Evolutionary conservation across 2,329 filamentous ascomycete species (phyloP), one percentile per base, ranked within the genome.

Genomic region (Beauveria bassiana): DNA sequence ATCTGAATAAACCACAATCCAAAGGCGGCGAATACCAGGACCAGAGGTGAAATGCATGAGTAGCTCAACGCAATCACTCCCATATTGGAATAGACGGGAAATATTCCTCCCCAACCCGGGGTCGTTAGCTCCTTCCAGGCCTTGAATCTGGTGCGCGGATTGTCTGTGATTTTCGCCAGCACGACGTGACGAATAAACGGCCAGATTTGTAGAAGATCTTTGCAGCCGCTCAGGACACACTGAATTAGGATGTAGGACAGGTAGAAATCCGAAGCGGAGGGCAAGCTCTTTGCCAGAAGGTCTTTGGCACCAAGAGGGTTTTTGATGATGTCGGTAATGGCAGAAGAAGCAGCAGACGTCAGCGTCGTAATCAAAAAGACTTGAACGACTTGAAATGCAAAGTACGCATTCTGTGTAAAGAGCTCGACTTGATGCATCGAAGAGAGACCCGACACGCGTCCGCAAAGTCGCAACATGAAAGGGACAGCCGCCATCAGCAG

Each of bases 241-340:
- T 98, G 95, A 3, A 99, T 84, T 38, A 98, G 85, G 66, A 99
- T 96, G 76, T 98, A 99, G 0, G 75, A 91, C 22, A 98, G 87
- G 74, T 97, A 99, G 70, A 98, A 96, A 77, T 96, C 98, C 65
- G 92, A 93, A 0, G 91, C 86, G 49, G 84, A 87, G 14, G 95
- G 95, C 20, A 99, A 79, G 56, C 89, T 86, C 10, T 78, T 71
- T 1, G 91, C 88, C 10, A 96, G 79, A 57, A 93, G 76, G 3
- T 70, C 74, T 0, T 91, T 86, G 26, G 86, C 83, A 1, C 74
- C 74, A 7, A 74, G 70, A 0, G 92, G 91, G 5, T 90, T 68
- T 0, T 85, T 45, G 22, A 84, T 79, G 58, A 96, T 86, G 49
- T 86, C 69, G 16, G 81, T 76, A 14, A 86, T 81, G 1, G 90